Conservation (phyloP, 2,329 filamentous ascomycete species). For the Chrysosporium keratinophilum region DNA sequence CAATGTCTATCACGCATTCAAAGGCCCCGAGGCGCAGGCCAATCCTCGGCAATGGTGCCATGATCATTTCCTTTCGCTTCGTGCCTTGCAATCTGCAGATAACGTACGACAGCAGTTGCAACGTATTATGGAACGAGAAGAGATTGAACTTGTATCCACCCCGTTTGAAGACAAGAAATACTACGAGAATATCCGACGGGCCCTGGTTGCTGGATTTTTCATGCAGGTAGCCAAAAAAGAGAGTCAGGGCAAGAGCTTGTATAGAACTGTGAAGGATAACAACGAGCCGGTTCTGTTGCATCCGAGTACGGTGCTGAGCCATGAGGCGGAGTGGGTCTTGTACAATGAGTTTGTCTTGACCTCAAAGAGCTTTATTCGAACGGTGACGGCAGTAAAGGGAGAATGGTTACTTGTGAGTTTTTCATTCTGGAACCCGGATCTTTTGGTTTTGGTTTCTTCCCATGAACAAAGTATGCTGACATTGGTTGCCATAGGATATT, state of each 20-base stretch:
- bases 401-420: constrained; percentile 83
- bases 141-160: constrained; percentile 76
- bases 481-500: constrained; percentile 56
- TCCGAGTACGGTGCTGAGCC: constrained; percentile 77
- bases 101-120: constrained; percentile 85
- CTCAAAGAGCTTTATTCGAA: constrained; percentile 95
- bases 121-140: constrained; percentile 91
- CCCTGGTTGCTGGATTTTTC: constrained; percentile 90
- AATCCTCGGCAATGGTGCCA: constrained; percentile 90
- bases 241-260: constrained; percentile 67
- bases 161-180: constrained; percentile 93
- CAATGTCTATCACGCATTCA: constrained; percentile 98
- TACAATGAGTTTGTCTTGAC: constrained; percentile 99
- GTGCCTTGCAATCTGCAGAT: constrained; percentile 83
- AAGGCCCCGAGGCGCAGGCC: constrained; percentile 56
- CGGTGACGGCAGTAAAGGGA: constrained; percentile 78
- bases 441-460: neutral
- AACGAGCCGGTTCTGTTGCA: constrained; percentile 88
- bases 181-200: constrained; percentile 91
- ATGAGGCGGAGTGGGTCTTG: constrained; percentile 90
- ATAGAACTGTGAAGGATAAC: constrained; percentile 83
- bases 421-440: constrained; percentile 8
- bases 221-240: constrained; percentile 99
- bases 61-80: constrained; percentile 85
- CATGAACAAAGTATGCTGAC: constrained; percentile 24